phyloP scores from a whole-genome alignment of 202 grass and related monocot species.

The Setaria italica region DNA sequence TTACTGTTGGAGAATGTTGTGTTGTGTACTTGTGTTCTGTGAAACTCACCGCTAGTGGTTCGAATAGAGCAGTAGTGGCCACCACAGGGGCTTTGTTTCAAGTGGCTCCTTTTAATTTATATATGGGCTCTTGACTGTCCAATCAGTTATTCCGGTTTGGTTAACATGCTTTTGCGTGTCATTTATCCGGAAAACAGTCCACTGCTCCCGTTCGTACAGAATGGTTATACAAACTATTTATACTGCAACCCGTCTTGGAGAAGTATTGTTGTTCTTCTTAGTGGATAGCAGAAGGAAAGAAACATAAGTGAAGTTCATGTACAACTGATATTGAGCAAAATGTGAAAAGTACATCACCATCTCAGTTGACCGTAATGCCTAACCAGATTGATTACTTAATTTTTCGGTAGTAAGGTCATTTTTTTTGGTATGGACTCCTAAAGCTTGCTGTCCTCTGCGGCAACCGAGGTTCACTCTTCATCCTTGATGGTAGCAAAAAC shows the following conservation, averaged over 20 bases:
- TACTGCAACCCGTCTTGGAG: not conserved
- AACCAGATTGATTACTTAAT: not conserved
- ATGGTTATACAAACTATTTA: not conserved
- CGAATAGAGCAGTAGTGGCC: not conserved
- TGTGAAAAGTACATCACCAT: not conserved
- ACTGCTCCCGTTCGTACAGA: not conserved
- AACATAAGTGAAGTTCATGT: not conserved
- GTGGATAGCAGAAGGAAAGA: not conserved
- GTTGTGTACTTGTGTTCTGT: not conserved
- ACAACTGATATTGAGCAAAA: not conserved
- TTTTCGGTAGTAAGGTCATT: not conserved
- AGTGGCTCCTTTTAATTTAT: too few species aligned
- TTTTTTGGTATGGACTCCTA: not conserved
- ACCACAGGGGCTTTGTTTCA: not conserved
- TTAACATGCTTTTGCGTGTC: not conserved
- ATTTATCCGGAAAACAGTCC: not conserved
- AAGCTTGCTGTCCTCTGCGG: not conserved
- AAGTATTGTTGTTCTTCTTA: not conserved
- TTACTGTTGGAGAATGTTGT: not conserved
- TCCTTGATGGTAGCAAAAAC: constrained; percentile 7
- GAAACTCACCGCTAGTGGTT: not conserved
- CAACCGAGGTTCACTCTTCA: not conserved
- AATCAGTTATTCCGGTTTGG: not conserved
- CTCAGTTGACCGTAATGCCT: not conserved
- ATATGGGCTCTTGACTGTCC: not conserved